Conservation (phyloP, 352 stramenopile species). For the Phytophthora hibernalis region DNA sequence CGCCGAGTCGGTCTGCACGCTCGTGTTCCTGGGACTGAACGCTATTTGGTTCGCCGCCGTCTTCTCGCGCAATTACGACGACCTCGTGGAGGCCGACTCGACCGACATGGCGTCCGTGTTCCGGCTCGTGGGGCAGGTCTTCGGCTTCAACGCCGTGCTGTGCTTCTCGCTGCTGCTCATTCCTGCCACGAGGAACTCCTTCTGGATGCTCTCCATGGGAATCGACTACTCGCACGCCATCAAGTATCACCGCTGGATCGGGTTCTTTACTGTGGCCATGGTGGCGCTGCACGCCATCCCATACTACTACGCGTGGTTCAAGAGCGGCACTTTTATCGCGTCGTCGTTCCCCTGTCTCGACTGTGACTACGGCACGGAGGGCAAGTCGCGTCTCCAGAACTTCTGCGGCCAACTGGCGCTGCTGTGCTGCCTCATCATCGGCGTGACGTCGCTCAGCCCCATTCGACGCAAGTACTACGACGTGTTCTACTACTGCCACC, state of each 20-base stretch:
- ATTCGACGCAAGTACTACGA: slow-evolving; percentile 85
- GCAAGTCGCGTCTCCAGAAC: slow-evolving; percentile 75
- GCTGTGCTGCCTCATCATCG: slow-evolving; percentile 77
- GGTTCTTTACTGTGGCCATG: slow-evolving; percentile 71
- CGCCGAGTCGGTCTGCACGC: slow-evolving; percentile 70
- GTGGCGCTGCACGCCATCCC: slow-evolving; percentile 69
- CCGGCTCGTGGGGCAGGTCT: slow-evolving; percentile 59
- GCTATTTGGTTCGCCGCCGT: slow-evolving; percentile 82
- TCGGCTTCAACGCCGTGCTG: slow-evolving; percentile 82
- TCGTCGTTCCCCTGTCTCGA: slow-evolving; percentile 69
- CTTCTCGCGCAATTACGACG: slow-evolving; percentile 72
- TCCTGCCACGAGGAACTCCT: slow-evolving; percentile 75
- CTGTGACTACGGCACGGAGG: slow-evolving; percentile 73
- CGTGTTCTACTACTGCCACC: slow-evolving; percentile 90
- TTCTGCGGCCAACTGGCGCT: slow-evolving; percentile 79
- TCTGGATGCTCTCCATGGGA: slow-evolving; percentile 86
- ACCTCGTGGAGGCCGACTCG: slow-evolving; percentile 56
- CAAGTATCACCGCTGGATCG: slow-evolving; percentile 91
- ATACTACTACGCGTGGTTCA: slow-evolving; percentile 80
- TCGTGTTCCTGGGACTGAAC: slow-evolving; percentile 81
- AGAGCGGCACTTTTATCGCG: slow-evolving; percentile 59
- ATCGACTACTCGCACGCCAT: slow-evolving; percentile 89
- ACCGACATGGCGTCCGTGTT: slow-evolving; percentile 55
- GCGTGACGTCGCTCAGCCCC: slow-evolving; percentile 70
- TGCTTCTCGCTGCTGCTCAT: slow-evolving; percentile 73